Conservation (phyloP, 768 basidiomycete species). For the Leccinum boreale region DNA sequence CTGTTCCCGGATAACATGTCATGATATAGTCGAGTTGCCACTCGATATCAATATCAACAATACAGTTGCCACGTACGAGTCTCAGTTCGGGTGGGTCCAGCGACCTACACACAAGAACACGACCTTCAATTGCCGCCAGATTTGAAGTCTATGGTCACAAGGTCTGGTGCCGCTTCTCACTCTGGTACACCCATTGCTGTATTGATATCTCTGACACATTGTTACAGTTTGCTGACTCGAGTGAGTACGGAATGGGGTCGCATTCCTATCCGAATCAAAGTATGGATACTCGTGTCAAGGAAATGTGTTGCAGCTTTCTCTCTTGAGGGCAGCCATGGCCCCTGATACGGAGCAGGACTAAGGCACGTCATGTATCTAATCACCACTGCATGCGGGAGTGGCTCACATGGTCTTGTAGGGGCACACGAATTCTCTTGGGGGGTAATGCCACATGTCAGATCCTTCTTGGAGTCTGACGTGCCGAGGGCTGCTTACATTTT, state of each 20-base stretch:
- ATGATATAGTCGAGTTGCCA: slow-evolving; percentile 79
- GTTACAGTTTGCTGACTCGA: slow-evolving; percentile 74
- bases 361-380: slow-evolving; percentile 41
- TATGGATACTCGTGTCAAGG: slow-evolving; percentile 89
- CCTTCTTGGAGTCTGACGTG: slow-evolving; percentile 90
- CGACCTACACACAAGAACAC: slow-evolving; percentile 96
- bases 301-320: slow-evolving; percentile 81
- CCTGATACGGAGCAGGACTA: slow-evolving; percentile 93
- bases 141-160: slow-evolving; percentile 99
- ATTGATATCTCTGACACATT: background rate
- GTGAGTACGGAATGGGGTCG: slow-evolving; percentile 94
- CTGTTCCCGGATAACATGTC: background rate
- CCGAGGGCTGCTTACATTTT: slow-evolving; percentile 77
- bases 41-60: slow-evolving; percentile 65
- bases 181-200: background rate
- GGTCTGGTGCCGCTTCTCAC: slow-evolving; percentile 35
- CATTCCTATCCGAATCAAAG: slow-evolving; percentile 92
- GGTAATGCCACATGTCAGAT: slow-evolving; percentile 82
- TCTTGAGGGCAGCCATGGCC: slow-evolving; percentile 85
- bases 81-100: slow-evolving; percentile 87
- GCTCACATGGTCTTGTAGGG: slow-evolving; percentile 37
- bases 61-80: slow-evolving; percentile 87
- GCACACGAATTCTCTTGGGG: slow-evolving; percentile 86
- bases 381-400: background rate
- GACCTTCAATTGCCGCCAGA: slow-evolving; percentile 80